Percentiles rank a stretch among this genome's conserved stretches.
These are phyloP conservation scores for Saccharomycopsis hybrid DNA, from an alignment of 1,139 yeast genomes.

Conservation along the genomic window DNA sequence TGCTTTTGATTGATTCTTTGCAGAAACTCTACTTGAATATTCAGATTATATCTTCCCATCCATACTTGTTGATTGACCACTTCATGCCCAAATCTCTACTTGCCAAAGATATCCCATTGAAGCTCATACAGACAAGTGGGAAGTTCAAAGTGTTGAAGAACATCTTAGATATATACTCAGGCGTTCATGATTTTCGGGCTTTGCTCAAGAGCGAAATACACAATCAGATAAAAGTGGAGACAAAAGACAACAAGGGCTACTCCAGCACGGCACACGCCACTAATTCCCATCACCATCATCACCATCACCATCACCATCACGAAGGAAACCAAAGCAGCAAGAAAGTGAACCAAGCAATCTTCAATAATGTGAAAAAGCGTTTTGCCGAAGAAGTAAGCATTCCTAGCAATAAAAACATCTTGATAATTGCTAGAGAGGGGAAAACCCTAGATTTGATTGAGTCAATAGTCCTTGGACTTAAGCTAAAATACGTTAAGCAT, in stretches of 20 bases:
- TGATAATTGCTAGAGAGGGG: constrained; percentile 49
- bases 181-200: constrained; percentile 15
- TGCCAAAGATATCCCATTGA: constrained; percentile 68
- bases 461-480: constrained; percentile 64
- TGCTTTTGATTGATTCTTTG: constrained; percentile 60
- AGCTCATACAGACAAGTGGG: constrained; percentile 78
- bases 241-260: background rate
- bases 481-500: constrained; percentile 59
- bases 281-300: background rate
- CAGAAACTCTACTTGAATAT: constrained; percentile 70
- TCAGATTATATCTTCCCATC: constrained; percentile 79
- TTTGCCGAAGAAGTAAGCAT: constrained; percentile 4
- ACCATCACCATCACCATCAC: no score
- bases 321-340: constrained; percentile 4
- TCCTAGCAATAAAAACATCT: constrained; percentile 32
- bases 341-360: constrained; percentile 15
- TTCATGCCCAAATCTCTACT: constrained; percentile 78
- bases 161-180: constrained; percentile 37
- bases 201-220: constrained; percentile 10
- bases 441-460: constrained; percentile 68
- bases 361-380: constrained; percentile 10
- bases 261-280: background rate
- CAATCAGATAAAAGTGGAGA: background rate
- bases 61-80: constrained; percentile 76
- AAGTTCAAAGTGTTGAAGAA: constrained; percentile 69